Evolutionary conservation across 257 asterid species (phyloP).

Genomic region (Gentiana dahurica): DNA sequence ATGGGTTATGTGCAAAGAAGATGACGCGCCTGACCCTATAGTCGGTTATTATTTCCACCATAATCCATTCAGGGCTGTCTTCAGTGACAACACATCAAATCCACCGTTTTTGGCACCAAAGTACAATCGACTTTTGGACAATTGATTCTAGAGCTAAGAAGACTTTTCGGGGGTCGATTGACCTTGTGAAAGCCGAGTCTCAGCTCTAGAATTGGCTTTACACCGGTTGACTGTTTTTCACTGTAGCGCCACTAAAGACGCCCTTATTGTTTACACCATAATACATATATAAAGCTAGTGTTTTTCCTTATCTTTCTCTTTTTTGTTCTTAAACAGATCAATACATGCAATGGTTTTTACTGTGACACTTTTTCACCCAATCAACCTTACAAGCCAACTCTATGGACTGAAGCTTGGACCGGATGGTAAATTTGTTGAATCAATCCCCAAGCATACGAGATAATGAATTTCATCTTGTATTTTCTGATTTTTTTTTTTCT

Average conservation of each 20-base stretch:
- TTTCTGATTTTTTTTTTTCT: background rate
- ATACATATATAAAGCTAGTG: background rate
- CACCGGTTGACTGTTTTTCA: too few relatives aligned
- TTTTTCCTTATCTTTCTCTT: background rate
- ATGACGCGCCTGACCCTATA: conserved; percentile 66
- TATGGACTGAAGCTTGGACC: conserved; percentile 83
- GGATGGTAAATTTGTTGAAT: conserved; percentile 37
- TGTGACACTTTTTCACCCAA: conserved; percentile 54
- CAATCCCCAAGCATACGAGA: background rate
- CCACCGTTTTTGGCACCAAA: too few relatives aligned
- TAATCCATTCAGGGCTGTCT: too few relatives aligned
- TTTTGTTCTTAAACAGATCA: conserved; percentile 30
- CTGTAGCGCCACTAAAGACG: too few relatives aligned
- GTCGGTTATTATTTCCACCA: conserved; percentile 16
- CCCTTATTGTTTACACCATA: background rate
- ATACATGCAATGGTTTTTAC: conserved; percentile 64
- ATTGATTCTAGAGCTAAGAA: too few relatives aligned
- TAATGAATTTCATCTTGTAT: background rate
- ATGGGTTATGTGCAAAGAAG: conserved; percentile 74
- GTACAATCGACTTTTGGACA: too few relatives aligned
- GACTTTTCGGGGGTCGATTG: too few relatives aligned
- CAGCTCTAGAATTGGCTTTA: too few relatives aligned
- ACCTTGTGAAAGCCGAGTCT: too few relatives aligned
- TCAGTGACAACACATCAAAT: too few relatives aligned
- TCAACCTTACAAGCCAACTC: conserved; percentile 51